These are phyloP conservation scores for Eutypa lata DNA, from an alignment of 2,329 filamentous ascomycete genomes.

Conservation along the genomic window DNA sequence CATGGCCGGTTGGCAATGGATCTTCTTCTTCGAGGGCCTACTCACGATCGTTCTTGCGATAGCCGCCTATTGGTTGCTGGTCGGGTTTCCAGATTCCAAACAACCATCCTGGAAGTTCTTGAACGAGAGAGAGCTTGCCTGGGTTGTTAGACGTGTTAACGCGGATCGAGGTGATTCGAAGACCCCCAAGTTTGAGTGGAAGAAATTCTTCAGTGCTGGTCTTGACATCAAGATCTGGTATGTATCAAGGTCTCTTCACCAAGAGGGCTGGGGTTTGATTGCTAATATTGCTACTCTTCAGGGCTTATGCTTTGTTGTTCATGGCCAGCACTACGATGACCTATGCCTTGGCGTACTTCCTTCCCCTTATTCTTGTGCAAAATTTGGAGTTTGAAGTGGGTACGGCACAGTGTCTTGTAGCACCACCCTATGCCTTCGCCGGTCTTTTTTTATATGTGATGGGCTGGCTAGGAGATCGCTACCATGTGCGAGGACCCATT, in stretches of 20 bases:
- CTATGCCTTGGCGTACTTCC: conserved; percentile 76
- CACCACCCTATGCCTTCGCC: conserved; percentile 66
- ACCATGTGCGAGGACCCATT: conserved; percentile 62
- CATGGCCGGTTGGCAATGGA: conserved; percentile 64
- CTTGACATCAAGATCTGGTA: conserved; percentile 43
- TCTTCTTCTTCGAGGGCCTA: conserved; percentile 57
- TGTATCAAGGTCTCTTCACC: conserved; percentile 12
- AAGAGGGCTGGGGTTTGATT: conserved; percentile 46
- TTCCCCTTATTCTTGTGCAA: conserved; percentile 67
- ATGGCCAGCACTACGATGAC: conserved; percentile 67
- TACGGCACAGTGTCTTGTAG: conserved; percentile 66
- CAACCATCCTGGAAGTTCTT: conserved; percentile 38
- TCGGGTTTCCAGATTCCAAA: conserved; percentile 47
- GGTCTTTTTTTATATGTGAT: conserved; percentile 59
- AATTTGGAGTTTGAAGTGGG: conserved; percentile 64
- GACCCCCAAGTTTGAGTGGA: conserved; percentile 42
- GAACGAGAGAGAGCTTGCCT: conserved; percentile 33
- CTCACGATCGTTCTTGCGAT: conserved; percentile 49
- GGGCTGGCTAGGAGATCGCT: conserved; percentile 65
- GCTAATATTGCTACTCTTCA: conserved; percentile 36
- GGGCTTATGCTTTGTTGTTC: conserved; percentile 59
- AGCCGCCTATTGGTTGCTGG: conserved; percentile 39
- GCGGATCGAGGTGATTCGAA: conserved; percentile 45
- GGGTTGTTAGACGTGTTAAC: conserved; percentile 38
- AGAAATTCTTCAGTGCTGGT: conserved; percentile 33